Evolutionary conservation across 1,284 basidiomycete species (phyloP).

Genomic region (Moniliella sp.): DNA sequence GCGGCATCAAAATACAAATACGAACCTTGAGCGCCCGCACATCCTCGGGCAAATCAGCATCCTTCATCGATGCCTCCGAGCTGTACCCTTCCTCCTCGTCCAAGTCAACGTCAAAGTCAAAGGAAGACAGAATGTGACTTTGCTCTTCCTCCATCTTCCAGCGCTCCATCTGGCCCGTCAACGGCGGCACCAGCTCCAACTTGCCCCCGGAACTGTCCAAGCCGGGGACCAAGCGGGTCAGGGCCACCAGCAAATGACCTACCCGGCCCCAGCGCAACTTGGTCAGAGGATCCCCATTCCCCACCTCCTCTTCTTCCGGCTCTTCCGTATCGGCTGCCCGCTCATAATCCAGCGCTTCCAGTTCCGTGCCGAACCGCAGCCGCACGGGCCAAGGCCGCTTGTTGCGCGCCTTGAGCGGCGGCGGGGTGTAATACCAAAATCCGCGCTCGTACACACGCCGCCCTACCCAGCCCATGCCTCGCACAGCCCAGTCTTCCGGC

Average conservation of each 20-base stretch:
- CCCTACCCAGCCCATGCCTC: conserved; percentile 84
- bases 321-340: neutral
- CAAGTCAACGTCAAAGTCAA: conserved; percentile 6
- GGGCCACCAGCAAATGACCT: conserved; percentile 48
- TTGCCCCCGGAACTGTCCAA: too few species aligned
- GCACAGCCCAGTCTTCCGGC: conserved; percentile 79
- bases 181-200: too few species aligned
- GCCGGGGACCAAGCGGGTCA: conserved; percentile 54
- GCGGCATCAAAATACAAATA: too few species aligned
- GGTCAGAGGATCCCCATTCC: conserved; percentile 16
- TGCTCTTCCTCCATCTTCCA: conserved; percentile 50
- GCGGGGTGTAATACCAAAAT: conserved; percentile 46
- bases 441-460: conserved; percentile 68
- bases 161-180: conserved; percentile 48
- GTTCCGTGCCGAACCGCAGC: conserved; percentile 32
- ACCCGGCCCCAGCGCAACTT: conserved; percentile 50
- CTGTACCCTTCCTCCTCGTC: conserved; percentile 7
- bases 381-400: conserved; percentile 1
- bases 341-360: conserved; percentile 12
- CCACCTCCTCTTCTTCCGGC: too few species aligned
- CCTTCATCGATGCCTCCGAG: conserved; percentile 1
- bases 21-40: neutral
- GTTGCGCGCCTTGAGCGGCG: neutral
- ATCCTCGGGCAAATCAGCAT: neutral
- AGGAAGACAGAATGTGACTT: conserved; percentile 1